Percentiles rank a stretch among this genome's conserved stretches.
phyloP scores from a whole-genome alignment of 768 basidiomycete genomes.

The Collybia nuda region DNA sequence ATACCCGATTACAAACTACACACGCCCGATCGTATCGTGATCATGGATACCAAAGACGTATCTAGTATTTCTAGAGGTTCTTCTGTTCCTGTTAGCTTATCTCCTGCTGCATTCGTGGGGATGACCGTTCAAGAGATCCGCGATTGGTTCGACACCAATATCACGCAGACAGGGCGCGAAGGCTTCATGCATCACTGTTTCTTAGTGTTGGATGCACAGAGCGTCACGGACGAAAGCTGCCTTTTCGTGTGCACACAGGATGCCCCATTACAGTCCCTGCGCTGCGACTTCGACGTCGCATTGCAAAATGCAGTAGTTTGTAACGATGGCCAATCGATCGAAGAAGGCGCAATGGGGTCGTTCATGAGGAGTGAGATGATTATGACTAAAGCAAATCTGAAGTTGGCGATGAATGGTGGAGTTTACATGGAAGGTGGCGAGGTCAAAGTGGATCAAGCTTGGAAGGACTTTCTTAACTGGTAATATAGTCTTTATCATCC shows the following conservation, averaged over 20 bases:
- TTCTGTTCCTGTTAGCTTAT: background rate
- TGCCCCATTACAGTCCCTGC: background rate
- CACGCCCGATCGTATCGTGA: background rate
- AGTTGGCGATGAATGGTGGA: background rate
- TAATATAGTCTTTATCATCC: too few species aligned
- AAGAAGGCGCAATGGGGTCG: background rate
- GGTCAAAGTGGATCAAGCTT: background rate
- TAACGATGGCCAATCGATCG: background rate
- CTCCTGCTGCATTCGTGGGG: background rate
- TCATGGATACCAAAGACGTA: background rate
- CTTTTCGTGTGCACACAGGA: background rate
- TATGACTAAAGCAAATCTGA: background rate
- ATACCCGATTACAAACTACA: background rate
- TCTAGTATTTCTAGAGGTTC: background rate
- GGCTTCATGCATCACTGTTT: constrained; percentile 1
- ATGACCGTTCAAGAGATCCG: background rate
- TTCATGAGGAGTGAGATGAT: constrained; percentile 4
- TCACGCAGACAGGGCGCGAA: background rate
- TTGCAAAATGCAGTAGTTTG: background rate
- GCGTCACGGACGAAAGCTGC: background rate
- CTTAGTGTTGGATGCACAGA: background rate
- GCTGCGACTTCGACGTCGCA: background rate
- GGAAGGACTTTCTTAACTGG: background rate
- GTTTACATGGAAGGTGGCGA: background rate
- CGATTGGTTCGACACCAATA: background rate